Percentiles rank a stretch among this genome's conserved stretches.
phyloP scores from a whole-genome alignment of 331 rosid species.

The Ulmus americana region DNA sequence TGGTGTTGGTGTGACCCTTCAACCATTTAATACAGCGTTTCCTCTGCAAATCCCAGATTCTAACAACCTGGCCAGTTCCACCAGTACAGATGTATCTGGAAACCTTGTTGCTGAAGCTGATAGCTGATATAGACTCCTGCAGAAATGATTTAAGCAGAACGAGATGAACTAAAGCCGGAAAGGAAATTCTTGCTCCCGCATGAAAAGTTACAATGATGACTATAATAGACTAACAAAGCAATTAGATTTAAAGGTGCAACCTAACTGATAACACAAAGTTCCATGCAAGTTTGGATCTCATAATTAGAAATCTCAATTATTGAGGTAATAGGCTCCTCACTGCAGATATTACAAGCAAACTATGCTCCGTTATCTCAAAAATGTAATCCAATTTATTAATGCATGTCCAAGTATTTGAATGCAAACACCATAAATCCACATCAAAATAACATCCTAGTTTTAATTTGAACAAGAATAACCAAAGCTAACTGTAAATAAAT shows the following conservation, averaged over 20 bases:
- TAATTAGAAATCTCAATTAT: neutral
- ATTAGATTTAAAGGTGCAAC: neutral
- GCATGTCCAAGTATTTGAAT: neutral
- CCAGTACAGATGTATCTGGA: slow-evolving; percentile 93
- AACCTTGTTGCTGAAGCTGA: slow-evolving; percentile 93
- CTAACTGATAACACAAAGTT: neutral
- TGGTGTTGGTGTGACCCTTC: slow-evolving; percentile 75
- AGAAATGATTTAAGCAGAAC: slow-evolving; percentile 7
- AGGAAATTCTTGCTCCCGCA: slow-evolving; percentile 4
- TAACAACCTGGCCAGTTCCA: slow-evolving; percentile 94
- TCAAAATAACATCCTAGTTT: neutral
- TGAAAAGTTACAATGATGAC: neutral
- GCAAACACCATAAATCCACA: neutral
- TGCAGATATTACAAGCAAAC: neutral
- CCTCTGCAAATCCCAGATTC: slow-evolving; percentile 96
- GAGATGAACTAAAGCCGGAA: slow-evolving; percentile 17
- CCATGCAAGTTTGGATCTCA: neutral
- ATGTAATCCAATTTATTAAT: too few relatives aligned
- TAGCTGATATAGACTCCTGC: slow-evolving; percentile 74
- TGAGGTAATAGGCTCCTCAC: neutral
- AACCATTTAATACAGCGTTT: slow-evolving; percentile 93
- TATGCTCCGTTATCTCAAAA: neutral
- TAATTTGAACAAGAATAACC: neutral
- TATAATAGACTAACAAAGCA: neutral
- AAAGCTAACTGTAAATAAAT: too few relatives aligned